Base-by-base conservation (phyloP, 371 early-diverging fungal species). In the Rhizopus microsporus region DNA sequence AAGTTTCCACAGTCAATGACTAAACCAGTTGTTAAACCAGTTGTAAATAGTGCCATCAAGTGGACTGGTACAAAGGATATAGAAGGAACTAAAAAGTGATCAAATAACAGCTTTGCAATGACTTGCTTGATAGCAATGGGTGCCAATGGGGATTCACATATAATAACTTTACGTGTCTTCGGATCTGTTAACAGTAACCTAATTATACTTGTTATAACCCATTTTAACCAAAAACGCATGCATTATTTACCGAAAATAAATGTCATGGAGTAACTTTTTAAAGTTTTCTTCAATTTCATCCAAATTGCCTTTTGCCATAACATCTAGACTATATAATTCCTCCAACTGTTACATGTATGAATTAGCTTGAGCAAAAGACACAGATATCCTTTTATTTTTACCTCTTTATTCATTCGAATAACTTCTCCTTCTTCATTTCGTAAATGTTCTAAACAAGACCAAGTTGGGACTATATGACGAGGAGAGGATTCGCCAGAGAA, bases 401-500 rank as follows among this genome's bases (percentile, higher is more conserved):
- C 81, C 66, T 75, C 72, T 40, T 69, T 68, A 51, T 76, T 62
- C 2, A 80, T 62, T 35, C 75, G 59, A 51, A 68, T 77, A 3
- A 75, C 67, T 62, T 81, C 81, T 29, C 81, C 80, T 32, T 80
- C 74, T 0, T 37, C 40, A 49, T 57, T 60, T 50, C 65, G 46
- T 30, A 67, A 70, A 32, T 60, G 67, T 7, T 63, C 57, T 4
- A 73, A 54, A 49, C 65, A 47, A 16, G 77, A 63, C 71, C 75
- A 75, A 40, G 88, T 79, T 0, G 88, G 83, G 10, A 88, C 65
- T 32, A 85, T 75, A 57, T 88, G 85, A 32, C 93, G 78, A 12
- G 96, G 96, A 37, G 82, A 77, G 16, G 88, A 72, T 69, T 95
- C 95, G 29, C 94, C 93, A 15, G 93, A 91, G 69, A 93, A 91